Evolutionary conservation across 345 rosid genomes (phyloP).

Genomic region (Sonneratia caseolaris): DNA sequence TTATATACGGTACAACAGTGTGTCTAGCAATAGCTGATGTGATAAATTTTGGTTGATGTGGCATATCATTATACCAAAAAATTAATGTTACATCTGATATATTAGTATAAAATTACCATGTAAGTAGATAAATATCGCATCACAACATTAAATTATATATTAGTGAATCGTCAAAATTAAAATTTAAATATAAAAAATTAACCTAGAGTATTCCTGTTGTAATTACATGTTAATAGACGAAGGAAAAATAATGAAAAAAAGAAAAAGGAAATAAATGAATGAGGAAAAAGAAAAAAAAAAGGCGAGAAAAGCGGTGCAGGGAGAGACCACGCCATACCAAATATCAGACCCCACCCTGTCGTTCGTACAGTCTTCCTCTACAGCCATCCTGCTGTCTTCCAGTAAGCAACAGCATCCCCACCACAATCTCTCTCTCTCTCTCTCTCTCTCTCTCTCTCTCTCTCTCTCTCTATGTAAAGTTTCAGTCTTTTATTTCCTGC

Average conservation of each 20-base stretch:
- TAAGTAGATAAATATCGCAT: too few relatives aligned
- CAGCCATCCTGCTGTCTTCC: conserved; percentile 13
- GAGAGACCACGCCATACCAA: conserved; percentile 1
- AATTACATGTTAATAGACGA: too few relatives aligned
- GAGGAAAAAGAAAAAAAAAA: neutral
- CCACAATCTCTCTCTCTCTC: neutral
- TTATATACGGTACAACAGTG: too few relatives aligned
- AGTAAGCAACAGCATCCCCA: conserved; percentile 8
- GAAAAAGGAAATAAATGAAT: neutral
- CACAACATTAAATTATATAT: too few relatives aligned
- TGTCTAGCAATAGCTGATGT: too few relatives aligned
- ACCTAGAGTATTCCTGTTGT: too few relatives aligned
- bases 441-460: neutral
- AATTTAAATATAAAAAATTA: too few relatives aligned
- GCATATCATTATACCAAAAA: too few relatives aligned
- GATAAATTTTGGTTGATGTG: too few relatives aligned
- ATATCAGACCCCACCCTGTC: neutral
- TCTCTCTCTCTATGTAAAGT: neutral
- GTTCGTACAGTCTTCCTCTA: conserved; percentile 3
- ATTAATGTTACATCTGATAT: too few relatives aligned
- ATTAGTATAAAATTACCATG: too few relatives aligned
- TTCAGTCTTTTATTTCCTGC: neutral
- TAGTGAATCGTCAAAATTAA: too few relatives aligned
- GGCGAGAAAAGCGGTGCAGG: neutral
- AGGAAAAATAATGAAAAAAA: neutral